Evolutionary conservation across 345 rosid genomes (phyloP).

Genomic region (Hypericum perforatum): DNA sequence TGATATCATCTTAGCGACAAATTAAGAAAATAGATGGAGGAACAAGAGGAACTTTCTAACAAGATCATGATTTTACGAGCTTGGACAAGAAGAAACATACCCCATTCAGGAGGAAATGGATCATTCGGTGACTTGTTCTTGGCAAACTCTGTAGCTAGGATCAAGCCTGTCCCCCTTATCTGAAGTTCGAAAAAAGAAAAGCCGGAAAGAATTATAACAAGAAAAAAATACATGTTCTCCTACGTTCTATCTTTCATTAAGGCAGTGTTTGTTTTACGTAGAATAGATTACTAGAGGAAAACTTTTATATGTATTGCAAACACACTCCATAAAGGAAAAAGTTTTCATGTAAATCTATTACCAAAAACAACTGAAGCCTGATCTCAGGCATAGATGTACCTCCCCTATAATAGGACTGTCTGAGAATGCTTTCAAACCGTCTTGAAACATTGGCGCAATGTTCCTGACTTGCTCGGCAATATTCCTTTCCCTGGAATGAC

Average conservation of each 20-base stretch:
- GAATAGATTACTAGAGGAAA: too few species aligned
- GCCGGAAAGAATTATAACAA: background rate
- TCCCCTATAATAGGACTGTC: constrained; percentile 87
- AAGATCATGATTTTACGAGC: too few species aligned
- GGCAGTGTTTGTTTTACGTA: background rate
- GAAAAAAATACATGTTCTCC: background rate
- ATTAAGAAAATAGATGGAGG: too few species aligned
- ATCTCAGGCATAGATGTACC: constrained; percentile 34
- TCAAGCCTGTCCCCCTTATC: constrained; percentile 91
- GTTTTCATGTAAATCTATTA: too few species aligned
- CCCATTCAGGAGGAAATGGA: constrained; percentile 96
- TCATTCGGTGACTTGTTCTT: constrained; percentile 85
- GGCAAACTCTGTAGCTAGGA: constrained; percentile 76
- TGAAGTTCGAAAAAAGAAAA: constrained; percentile 20
- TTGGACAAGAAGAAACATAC: constrained; percentile 24
- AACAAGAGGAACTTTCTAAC: too few species aligned
- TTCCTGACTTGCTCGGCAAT: constrained; percentile 45
- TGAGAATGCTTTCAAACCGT: constrained; percentile 68
- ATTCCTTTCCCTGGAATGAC: constrained; percentile 62
- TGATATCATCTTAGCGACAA: too few species aligned
- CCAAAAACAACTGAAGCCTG: background rate
- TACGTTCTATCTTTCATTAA: background rate
- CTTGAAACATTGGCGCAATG: constrained; percentile 73
- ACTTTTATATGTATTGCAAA: too few species aligned
- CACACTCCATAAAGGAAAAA: too few species aligned